Evolutionary conservation across 1,139 yeast species (phyloP), one percentile per base, ranked within the genome.

Genomic region (Kodamaea plutei): DNA sequence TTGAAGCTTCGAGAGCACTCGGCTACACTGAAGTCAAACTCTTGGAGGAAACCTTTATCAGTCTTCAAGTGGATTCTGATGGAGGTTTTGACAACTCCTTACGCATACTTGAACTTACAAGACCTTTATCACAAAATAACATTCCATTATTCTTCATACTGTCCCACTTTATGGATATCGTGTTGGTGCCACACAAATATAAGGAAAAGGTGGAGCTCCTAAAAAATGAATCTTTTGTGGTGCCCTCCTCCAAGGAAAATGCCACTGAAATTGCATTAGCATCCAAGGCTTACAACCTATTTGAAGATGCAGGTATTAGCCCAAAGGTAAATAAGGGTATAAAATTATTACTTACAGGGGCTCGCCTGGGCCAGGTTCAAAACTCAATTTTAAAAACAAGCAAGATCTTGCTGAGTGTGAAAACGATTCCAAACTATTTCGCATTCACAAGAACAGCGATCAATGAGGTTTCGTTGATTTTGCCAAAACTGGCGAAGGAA

Each of bases 151-250:
- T 78, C 47, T 80, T 79, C 52, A 54, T 80, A 24, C 73, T 81
- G 9, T 76, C 81, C 24, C 82, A 80, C 54, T 79, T 76, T 45
- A 70, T 79, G 31, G 84, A 80, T 51, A 73, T 76, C 29, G 82
- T 80, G n/a, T 58, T 80, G 23, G 68, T 79, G 11, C 87, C 88
- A 0, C 52, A 49, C 25, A 44, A 52, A 4, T 61, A 63, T 8
- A 65, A 65, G 39, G 62, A 59, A 2, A 61, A 62, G 34, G 83
- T 76, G 0, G 34, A 34, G n/a, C 15, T 18, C 5, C 25, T 34
- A n/a, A 11, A 17, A 11, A 54, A 61, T 12, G 38, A 40, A 24
- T n/a, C 17, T n/a, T 20, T 23, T 11, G 25, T 12, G 4, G 20
- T 16, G n/a, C 23, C 23, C 8, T 22, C 11, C 14, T 23, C 15